Percentiles rank a stretch among this genome's conserved stretches.
Conservation (phyloP, 2,329 filamentous ascomycete genomes). For the Ophiostoma fasciatum region DNA sequence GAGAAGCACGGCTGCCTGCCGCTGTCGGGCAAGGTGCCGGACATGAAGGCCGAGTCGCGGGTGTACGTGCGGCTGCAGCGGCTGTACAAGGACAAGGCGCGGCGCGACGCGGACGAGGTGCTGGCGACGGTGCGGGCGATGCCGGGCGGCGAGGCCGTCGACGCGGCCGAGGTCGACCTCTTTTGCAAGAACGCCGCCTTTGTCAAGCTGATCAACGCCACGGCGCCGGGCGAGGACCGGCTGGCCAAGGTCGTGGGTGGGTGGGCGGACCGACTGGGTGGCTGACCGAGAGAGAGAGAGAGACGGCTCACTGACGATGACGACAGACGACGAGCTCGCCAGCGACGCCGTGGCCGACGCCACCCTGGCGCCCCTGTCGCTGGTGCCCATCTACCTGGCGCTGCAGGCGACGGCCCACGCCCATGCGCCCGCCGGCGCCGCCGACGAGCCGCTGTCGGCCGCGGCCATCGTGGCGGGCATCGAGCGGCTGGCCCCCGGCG, state of each 20-base stretch:
- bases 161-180: slow-evolving; percentile 63
- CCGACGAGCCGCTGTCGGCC: slow-evolving; percentile 37
- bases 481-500: slow-evolving; percentile 28
- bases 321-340: slow-evolving; percentile 38
- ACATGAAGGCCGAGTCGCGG: slow-evolving; percentile 91
- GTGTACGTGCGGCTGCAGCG: slow-evolving; percentile 86
- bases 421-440: slow-evolving; percentile 26
- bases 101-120: slow-evolving; percentile 63
- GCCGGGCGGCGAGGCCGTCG: slow-evolving; percentile 36
- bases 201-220: slow-evolving; percentile 66
- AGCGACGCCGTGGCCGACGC: slow-evolving; percentile 37
- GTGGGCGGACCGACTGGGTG: too few species aligned
- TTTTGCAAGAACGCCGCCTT: slow-evolving; percentile 95
- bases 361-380: slow-evolving; percentile 38
- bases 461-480: too few species aligned
- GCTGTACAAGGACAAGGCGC: slow-evolving; percentile 82
- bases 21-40: slow-evolving; percentile 73
- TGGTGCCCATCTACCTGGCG: slow-evolving; percentile 56
- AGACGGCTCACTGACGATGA: too few species aligned
- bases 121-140: slow-evolving; percentile 43
- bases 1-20: slow-evolving; percentile 58
- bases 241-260: slow-evolving; percentile 41
- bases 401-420: slow-evolving; percentile 40
- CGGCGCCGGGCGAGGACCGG: slow-evolving; percentile 24
- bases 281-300: too few species aligned